Base-by-base conservation (phyloP, 495 filamentous ascomycete genomes). In the Penicillium subrubescens region DNA sequence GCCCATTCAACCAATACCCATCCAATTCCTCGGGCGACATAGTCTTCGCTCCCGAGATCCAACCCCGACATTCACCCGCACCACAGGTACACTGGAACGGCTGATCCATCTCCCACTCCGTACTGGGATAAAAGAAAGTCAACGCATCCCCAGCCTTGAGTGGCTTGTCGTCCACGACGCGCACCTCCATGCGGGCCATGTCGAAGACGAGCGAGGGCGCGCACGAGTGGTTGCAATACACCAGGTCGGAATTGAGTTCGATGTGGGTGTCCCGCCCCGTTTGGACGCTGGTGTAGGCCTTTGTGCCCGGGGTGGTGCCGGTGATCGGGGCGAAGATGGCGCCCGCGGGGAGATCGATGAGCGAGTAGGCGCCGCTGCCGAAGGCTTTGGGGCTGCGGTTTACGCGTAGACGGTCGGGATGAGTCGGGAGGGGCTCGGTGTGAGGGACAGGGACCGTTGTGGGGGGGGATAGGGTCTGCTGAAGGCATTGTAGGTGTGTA, bases 51-150 rank as follows among this genome's bases (percentile, higher is more conserved):
- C 78, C 78, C 8, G 72, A 63, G 50, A 79, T 81, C 63, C 68
- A 70, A 7, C 74, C 75, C 23, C 64, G 63, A 46, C 78, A 81
- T 7, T 71, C 69, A 10, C 60, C 65, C 23, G 73, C 78, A 10
- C 84, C 83, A 71, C 90, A 93, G 41, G 73, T 77, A 70, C 90
- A 93, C 62, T 86, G 77, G 67, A 93, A 93, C 19, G 86, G 79
- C 76, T 92, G 89, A 48, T 86, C 86, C 89, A 92, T 92, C 61
- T 83, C 69, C 88, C 88, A 93, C 75, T 93, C 90, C 5, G 89
- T 88, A 59, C 84, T 88, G 8, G 90, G 90, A 71, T 93, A 93
- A 78, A 93, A 93, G 81, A 91, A 92, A 60, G 89, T 92, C 48
- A 92, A 73, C 60, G 87, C 84, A 57, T 92, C 86, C 37, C 88